Conservation (phyloP, 768 basidiomycete genomes). For the Leccinum truebloodii region DNA sequence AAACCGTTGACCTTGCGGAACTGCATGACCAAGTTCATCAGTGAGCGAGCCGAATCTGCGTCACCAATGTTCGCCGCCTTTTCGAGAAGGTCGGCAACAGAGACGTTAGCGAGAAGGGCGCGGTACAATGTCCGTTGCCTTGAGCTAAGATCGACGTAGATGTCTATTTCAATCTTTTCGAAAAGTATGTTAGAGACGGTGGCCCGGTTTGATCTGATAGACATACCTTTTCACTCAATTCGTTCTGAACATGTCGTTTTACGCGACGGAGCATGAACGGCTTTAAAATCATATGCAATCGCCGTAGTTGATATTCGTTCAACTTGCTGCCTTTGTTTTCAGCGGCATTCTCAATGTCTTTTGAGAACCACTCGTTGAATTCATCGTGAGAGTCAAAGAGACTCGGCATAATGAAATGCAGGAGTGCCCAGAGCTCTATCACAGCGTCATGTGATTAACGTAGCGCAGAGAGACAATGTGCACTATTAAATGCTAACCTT, state of each 20-base stretch:
- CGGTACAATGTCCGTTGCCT: slow-evolving; percentile 90
- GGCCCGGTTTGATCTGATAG: slow-evolving; percentile 46
- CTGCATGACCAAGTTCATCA: slow-evolving; percentile 99
- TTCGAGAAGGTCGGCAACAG: slow-evolving; percentile 89
- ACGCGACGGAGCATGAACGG: slow-evolving; percentile 98
- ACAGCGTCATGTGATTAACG: slow-evolving; percentile 7
- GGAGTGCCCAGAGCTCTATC: slow-evolving; percentile 92
- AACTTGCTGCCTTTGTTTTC: slow-evolving; percentile 90
- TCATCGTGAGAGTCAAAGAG: slow-evolving; percentile 99
- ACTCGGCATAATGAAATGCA: slow-evolving; percentile 99
- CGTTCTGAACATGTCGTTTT: slow-evolving; percentile 99
- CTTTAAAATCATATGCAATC: slow-evolving; percentile 97
- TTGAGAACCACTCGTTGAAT: slow-evolving; percentile 99
- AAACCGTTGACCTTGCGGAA: slow-evolving; percentile 79
- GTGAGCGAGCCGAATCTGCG: slow-evolving; percentile 85
- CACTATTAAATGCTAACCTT: slow-evolving; percentile 55
- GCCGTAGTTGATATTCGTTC: slow-evolving; percentile 92
- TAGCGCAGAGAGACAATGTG: neutral
- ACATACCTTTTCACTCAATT: slow-evolving; percentile 93
- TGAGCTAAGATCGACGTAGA: slow-evolving; percentile 92
- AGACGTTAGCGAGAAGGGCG: slow-evolving; percentile 88
- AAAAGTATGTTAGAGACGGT: slow-evolving; percentile 82
- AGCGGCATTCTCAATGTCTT: slow-evolving; percentile 94
- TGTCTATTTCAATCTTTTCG: slow-evolving; percentile 88
- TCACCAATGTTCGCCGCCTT: slow-evolving; percentile 92